phyloP scores from a whole-genome alignment of 108 stramenopile species.

The Cyclostephanos invisitatus region DNA sequence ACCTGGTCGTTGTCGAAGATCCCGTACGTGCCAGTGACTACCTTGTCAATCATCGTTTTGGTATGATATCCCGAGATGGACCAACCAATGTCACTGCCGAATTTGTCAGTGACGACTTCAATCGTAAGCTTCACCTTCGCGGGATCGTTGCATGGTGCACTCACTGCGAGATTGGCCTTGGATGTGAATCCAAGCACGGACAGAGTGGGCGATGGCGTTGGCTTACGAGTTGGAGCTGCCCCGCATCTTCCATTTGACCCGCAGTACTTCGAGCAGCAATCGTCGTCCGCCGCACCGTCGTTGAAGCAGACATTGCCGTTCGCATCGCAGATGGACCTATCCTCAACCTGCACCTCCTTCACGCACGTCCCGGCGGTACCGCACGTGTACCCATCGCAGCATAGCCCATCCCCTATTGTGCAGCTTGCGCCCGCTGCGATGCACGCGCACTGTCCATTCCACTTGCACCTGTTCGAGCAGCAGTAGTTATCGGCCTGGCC shows the following conservation, averaged over 20 bases:
- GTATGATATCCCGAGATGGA: slow-evolving; percentile 19
- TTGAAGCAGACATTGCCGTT: background rate
- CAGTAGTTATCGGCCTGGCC: slow-evolving; percentile 22
- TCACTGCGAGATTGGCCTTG: background rate
- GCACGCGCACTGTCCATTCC: slow-evolving; percentile 17
- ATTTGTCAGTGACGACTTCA: slow-evolving; percentile 38
- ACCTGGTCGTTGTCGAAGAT: slow-evolving; percentile 6
- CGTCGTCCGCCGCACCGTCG: background rate
- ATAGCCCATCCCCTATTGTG: background rate
- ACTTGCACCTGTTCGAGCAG: slow-evolving; percentile 23
- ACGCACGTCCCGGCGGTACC: background rate
- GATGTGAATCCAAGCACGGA: slow-evolving; percentile 1
- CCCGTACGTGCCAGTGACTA: slow-evolving; percentile 24
- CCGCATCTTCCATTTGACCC: background rate
- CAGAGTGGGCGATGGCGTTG: background rate
- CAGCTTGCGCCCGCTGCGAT: background rate
- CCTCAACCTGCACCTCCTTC: background rate
- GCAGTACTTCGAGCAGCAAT: background rate
- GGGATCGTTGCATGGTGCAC: slow-evolving; percentile 9
- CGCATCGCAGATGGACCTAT: background rate
- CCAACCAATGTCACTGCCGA: slow-evolving; percentile 35
- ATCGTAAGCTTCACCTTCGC: slow-evolving; percentile 33
- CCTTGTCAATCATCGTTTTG: slow-evolving; percentile 20
- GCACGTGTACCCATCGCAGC: slow-evolving; percentile 3
- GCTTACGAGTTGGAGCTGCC: background rate